phyloP scores from a whole-genome alignment of 2,329 filamentous ascomycete species.

The Kalmusia sp. region DNA sequence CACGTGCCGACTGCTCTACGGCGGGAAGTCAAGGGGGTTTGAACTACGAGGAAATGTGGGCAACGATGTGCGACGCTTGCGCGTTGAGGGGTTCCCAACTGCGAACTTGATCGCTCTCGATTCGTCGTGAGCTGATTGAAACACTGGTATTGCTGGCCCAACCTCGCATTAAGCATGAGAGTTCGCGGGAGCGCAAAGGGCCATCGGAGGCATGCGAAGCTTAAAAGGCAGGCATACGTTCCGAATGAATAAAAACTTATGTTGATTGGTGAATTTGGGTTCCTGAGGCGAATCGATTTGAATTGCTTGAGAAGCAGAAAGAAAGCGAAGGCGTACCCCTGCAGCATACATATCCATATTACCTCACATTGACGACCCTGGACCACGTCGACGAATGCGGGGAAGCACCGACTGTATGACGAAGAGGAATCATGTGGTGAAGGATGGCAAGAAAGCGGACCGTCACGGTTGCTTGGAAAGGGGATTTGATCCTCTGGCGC shows the following conservation, averaged over 20 bases:
- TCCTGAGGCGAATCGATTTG: not conserved
- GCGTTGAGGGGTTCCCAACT: no score
- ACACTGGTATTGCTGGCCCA: no score
- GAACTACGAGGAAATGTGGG: no score
- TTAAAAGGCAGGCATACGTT: not conserved
- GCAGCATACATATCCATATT: slow-evolving; percentile 7
- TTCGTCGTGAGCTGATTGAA: no score
- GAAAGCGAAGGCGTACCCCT: slow-evolving; percentile 1
- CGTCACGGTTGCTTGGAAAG: no score
- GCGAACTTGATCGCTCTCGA: no score
- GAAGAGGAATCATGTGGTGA: not conserved
- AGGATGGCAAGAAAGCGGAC: not conserved
- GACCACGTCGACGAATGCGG: not conserved
- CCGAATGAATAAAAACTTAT: not conserved
- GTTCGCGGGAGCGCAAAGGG: no score
- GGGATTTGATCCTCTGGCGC: no score
- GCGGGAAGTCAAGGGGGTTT: not conserved
- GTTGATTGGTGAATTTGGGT: not conserved
- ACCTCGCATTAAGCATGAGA: no score
- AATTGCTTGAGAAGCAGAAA: not conserved
- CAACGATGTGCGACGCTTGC: no score
- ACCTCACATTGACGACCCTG: not conserved
- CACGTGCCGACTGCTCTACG: not conserved
- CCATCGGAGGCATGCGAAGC: no score
- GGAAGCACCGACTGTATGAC: slow-evolving; percentile 5